These are phyloP conservation scores for Corylus avellana DNA, from an alignment of 306 rosid species.

Conservation along the genomic window DNA sequence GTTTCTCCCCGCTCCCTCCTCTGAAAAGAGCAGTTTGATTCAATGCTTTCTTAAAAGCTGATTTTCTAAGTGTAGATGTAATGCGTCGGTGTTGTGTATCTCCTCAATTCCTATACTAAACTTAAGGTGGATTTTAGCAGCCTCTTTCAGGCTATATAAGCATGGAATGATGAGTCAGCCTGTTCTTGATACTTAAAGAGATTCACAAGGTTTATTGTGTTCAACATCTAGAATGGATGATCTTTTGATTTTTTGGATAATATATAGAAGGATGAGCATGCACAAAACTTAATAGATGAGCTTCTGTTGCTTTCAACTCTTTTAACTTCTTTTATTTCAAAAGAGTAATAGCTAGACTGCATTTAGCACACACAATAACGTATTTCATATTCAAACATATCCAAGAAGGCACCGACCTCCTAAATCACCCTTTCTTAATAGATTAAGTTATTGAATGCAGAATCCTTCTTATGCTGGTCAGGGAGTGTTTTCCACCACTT, in stretches of 20 bases:
- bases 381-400: background rate
- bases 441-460: background rate
- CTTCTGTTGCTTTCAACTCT: background rate
- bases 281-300: background rate
- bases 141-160: background rate
- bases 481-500: constrained; percentile 55
- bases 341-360: background rate
- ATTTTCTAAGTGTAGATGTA: background rate
- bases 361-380: background rate
- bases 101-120: background rate
- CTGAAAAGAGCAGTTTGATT: background rate
- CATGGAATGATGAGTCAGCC: background rate
- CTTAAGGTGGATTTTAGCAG: background rate
- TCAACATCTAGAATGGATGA: too few relatives aligned
- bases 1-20: background rate
- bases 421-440: background rate
- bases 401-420: background rate
- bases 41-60: too few relatives aligned
- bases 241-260: too few relatives aligned
- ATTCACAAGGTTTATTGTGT: background rate
- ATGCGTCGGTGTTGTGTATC: background rate
- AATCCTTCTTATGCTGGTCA: background rate
- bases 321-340: background rate
- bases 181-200: too few relatives aligned
- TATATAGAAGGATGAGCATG: background rate